Conservation (phyloP, 1,284 basidiomycete species). For the Porogramme epimiltina region DNA sequence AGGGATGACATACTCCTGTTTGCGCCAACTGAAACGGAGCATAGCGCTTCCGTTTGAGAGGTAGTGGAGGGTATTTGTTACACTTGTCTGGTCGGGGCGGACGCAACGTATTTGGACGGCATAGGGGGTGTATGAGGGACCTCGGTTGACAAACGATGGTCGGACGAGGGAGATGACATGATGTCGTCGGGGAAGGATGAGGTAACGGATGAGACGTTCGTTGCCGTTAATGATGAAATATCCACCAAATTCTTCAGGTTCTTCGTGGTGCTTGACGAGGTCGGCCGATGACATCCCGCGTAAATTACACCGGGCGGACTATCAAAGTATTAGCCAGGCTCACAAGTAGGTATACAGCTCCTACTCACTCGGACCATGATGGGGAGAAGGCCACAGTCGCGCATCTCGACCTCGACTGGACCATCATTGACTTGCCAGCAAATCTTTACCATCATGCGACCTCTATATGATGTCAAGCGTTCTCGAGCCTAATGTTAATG, state of each 20-base stretch:
- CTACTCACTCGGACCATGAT: conserved; percentile 92
- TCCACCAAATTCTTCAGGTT: conserved; percentile 97
- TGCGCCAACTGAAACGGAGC: conserved; percentile 95
- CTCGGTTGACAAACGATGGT: conserved; percentile 88
- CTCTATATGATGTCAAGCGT: conserved; percentile 89
- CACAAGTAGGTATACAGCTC: too few relatives aligned
- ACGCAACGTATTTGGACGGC: conserved; percentile 97
- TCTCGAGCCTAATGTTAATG: conserved; percentile 74
- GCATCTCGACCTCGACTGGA: conserved; percentile 74
- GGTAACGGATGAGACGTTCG: conserved; percentile 97
- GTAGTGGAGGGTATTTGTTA: conserved; percentile 97
- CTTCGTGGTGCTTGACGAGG: conserved; percentile 90
- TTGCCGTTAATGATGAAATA: conserved; percentile 99
- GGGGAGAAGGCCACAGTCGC: conserved; percentile 92
- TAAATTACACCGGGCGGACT: conserved; percentile 96
- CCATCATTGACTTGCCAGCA: conserved; percentile 83
- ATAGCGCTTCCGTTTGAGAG: conserved; percentile 96
- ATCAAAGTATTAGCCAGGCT: too few relatives aligned
- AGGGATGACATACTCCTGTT: conserved; percentile 99
- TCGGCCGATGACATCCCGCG: conserved; percentile 84
- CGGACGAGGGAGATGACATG: conserved; percentile 88
- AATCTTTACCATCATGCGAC: conserved; percentile 88
- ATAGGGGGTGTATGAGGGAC: conserved; percentile 92
- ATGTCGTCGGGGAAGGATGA: conserved; percentile 89
- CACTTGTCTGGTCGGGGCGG: conserved; percentile 86